A percentile compares a stretch with the other conserved stretches of the same genome.
These are phyloP conservation scores for Chlamydomonas incerta DNA, from an alignment of 139 green algal genomes.

Conservation along the genomic window DNA sequence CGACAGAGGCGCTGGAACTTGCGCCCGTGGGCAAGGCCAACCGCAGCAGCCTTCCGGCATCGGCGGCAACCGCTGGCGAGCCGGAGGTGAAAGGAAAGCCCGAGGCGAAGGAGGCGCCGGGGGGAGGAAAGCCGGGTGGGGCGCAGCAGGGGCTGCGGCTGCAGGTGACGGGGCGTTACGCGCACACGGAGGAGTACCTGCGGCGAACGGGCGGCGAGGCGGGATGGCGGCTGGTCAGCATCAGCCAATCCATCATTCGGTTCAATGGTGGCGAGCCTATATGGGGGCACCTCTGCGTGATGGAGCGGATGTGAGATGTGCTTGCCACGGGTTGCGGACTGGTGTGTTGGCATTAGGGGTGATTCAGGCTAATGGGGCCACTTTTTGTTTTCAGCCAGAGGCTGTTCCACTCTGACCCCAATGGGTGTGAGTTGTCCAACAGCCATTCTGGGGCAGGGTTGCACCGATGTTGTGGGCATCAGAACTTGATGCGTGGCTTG, in stretches of 20 bases:
- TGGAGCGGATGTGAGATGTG: background rate
- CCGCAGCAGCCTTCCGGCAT: constrained; percentile 6
- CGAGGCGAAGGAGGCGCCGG: background rate
- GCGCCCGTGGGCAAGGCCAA: background rate
- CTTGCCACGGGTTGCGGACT: no score
- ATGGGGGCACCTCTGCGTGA: constrained; percentile 51
- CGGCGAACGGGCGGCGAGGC: background rate
- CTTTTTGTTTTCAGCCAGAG: no score
- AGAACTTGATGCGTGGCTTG: no score
- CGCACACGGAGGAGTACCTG: constrained; percentile 51
- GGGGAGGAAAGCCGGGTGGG: background rate
- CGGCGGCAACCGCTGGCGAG: background rate
- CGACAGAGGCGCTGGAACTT: constrained; percentile 42
- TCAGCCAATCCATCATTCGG: constrained; percentile 26
- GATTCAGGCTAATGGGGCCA: no score
- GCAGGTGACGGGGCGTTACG: constrained; percentile 57
- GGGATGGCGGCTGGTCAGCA: constrained; percentile 46
- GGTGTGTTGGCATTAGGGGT: no score
- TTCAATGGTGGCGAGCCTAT: constrained; percentile 58
- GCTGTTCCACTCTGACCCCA: no score
- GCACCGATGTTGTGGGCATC: no score
- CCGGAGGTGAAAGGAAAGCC: background rate
- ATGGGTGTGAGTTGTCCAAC: no score
- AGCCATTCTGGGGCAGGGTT: no score
- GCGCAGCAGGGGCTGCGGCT: constrained; percentile 24